phyloP scores from a whole-genome alignment of 805 yeast genomes.

The Alloascoidea hylecoeti region DNA sequence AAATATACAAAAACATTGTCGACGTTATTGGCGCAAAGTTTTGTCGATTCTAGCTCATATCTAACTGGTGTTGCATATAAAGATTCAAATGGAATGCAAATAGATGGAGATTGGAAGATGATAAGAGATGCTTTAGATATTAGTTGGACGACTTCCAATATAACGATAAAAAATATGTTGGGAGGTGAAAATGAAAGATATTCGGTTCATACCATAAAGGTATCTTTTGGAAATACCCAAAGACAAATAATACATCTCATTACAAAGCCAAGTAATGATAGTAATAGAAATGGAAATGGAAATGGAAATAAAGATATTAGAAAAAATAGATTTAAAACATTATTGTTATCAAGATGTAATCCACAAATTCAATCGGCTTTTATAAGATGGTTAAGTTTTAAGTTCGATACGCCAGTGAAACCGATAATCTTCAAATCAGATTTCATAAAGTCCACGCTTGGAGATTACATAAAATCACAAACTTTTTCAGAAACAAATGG shows the following conservation, averaged over 20 bases:
- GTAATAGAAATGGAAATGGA: too few relatives aligned
- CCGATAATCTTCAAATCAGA: neutral
- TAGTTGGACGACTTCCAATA: neutral
- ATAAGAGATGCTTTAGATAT: neutral
- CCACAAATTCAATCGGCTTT: neutral
- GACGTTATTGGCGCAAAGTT: neutral
- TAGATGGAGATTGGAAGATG: neutral
- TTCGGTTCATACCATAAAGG: neutral
- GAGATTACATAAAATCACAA: too few relatives aligned
- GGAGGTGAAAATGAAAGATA: neutral
- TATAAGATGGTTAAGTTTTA: neutral
- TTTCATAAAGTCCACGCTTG: neutral
- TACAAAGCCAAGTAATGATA: neutral
- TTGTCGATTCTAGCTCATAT: neutral
- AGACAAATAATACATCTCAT: neutral
- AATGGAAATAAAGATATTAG: too few relatives aligned
- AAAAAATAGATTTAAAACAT: neutral
- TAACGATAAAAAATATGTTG: neutral
- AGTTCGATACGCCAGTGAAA: neutral
- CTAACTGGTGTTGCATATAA: neutral
- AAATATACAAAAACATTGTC: neutral
- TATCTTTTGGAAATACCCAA: neutral
- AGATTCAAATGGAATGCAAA: neutral
- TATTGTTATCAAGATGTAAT: neutral
- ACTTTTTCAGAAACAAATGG: neutral